Base-by-base conservation (phyloP, 2,329 filamentous ascomycete species). In the Ceratocystis albifundus region DNA sequence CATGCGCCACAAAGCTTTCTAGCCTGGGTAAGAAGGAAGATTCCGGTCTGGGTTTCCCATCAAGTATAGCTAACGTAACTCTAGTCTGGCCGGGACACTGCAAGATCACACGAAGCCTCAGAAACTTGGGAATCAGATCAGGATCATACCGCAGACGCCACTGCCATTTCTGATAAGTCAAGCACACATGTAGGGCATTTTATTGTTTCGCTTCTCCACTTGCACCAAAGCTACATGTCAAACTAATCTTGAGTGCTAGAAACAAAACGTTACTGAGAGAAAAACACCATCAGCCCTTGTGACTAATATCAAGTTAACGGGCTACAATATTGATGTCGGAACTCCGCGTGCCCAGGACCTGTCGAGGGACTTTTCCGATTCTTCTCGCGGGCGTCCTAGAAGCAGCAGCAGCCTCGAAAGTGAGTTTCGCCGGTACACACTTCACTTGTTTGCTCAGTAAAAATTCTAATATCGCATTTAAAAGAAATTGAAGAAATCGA, bases 271-370 rank as follows among this genome's bases (percentile, higher is more conserved):
- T 25, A 20, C 8, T 48, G 62, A 45, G 3, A 71, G 71, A 57
- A 82, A 82, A 63, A 80, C 81, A 50, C 87, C 88, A 0, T 88
- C 89, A 45, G 85, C 85, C 3, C 83, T 96, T 59, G 86, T 88
- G 36, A 96, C 91, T 28, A 82, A 89, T 70, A 80, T 96, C 28
- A 83, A 85, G 66, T 85, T 83, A 57, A 78, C 81, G 20, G 77
- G 80, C 65, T 90, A 88, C 73, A 87, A 84, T 72, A 73, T 85
- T 41, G 87, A 90, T 65, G 82, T 81, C 70, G 82, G 86, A 57
- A 96, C 92, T 0, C 92, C 92, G 7, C 85, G 86, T 70, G 91
- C 91, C 2, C 90, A 96, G 73, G 93, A 90, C 65, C 78, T 90
- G 65, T 20, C 55, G 28, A 84, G 90, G 71, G 90, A 95, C 68